Percentiles rank a stretch among this genome's conserved stretches.
Evolutionary conservation across 2,329 filamentous ascomycete genomes (phyloP).

Genomic region (Bipolaris zeicola): DNA sequence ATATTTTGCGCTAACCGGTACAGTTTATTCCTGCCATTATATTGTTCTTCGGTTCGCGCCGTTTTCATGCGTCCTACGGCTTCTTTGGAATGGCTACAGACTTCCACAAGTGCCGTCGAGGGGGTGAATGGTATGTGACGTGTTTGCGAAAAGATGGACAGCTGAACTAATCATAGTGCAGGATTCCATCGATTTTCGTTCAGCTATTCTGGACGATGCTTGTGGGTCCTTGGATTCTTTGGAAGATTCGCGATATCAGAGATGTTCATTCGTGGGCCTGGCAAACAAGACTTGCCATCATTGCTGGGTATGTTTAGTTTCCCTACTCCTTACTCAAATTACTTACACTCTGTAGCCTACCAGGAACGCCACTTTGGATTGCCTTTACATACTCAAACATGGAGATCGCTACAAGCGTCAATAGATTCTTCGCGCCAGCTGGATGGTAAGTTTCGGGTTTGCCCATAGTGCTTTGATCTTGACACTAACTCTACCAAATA

Average conservation of each 20-base stretch:
- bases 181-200: slow-evolving; percentile 46
- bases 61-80: slow-evolving; percentile 65
- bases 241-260: slow-evolving; percentile 46
- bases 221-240: slow-evolving; percentile 47
- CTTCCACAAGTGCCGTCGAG: slow-evolving; percentile 54
- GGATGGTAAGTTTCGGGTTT: slow-evolving; percentile 38
- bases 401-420: slow-evolving; percentile 30
- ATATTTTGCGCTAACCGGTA: slow-evolving; percentile 18
- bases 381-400: slow-evolving; percentile 44
- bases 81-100: slow-evolving; percentile 57
- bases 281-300: slow-evolving; percentile 46
- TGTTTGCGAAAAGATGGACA: not conserved
- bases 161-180: slow-evolving; percentile 20
- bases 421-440: slow-evolving; percentile 41
- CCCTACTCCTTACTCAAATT: not conserved
- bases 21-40: slow-evolving; percentile 64
- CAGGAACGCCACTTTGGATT: slow-evolving; percentile 47
- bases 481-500: slow-evolving; percentile 13
- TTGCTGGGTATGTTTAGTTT: slow-evolving; percentile 39
- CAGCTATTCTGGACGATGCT: slow-evolving; percentile 46
- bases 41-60: slow-evolving; percentile 67
- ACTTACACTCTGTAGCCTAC: slow-evolving; percentile 38
- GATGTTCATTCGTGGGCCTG: slow-evolving; percentile 49
- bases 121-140: slow-evolving; percentile 67
- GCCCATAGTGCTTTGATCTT: not conserved